These are phyloP conservation scores for Chrysanthemum makinoi DNA, from an alignment of 129 eudicot genomes.

Conservation along the genomic window DNA sequence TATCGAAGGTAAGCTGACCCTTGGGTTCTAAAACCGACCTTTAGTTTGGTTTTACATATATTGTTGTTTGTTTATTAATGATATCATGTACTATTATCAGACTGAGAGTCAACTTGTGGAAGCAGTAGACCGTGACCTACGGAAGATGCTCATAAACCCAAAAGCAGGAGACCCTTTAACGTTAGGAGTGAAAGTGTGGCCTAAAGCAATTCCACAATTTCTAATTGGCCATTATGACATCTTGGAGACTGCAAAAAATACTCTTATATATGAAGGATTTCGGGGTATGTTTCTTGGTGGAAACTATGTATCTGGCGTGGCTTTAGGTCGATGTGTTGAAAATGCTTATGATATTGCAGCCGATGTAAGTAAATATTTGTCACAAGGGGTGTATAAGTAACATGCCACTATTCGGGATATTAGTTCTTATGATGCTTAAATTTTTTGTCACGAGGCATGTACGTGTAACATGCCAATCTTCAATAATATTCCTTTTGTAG, in stretches of 20 bases:
- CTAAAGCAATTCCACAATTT: no score
- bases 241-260: no score
- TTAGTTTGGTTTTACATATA: neutral
- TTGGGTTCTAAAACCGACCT: neutral
- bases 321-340: conserved; percentile 56
- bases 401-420: neutral
- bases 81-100: conserved; percentile 30
- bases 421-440: neutral
- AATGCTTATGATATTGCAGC: conserved; percentile 77
- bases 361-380: conserved; percentile 61
- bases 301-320: no score
- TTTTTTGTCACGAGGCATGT: neutral
- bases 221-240: no score
- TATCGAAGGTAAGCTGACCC: conserved; percentile 54
- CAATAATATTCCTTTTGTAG: neutral
- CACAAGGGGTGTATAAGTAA: conserved; percentile 42
- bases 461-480: no score
- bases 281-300: no score
- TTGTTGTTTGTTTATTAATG: neutral
- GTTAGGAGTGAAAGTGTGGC: no score
- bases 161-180: no score
- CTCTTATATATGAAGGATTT: no score
- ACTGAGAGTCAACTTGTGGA: conserved; percentile 76
- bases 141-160: no score
- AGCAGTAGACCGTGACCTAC: neutral